Evolutionary conservation across 345 rosid genomes (phyloP).

Genomic region (Durio zibethinus): DNA sequence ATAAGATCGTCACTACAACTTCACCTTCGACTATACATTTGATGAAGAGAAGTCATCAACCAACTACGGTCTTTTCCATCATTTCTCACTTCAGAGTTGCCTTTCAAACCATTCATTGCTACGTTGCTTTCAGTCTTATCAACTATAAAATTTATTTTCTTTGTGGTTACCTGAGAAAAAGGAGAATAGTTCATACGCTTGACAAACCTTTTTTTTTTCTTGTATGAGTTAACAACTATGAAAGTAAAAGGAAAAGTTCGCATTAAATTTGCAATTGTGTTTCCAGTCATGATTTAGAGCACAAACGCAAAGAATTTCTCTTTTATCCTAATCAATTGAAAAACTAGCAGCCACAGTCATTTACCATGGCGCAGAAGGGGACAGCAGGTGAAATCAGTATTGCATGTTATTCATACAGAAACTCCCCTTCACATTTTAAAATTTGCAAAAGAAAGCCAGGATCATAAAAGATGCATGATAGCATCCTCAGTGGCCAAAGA

Average conservation of each 20-base stretch:
- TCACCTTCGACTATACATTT: constrained; percentile 93
- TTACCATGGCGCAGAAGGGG: neutral
- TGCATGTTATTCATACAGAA: neutral
- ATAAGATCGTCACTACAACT: constrained; percentile 7
- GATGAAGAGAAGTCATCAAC: constrained; percentile 87
- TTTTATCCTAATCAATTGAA: constrained; percentile 2
- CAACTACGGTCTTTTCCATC: constrained; percentile 84
- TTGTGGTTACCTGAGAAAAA: constrained; percentile 72
- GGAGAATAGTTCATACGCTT: neutral
- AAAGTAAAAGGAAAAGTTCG: neutral
- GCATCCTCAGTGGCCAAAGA: neutral
- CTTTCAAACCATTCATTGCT: constrained; percentile 38
- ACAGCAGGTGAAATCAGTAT: neutral
- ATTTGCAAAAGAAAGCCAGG: constrained; percentile 2
- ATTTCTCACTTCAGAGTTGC: constrained; percentile 42
- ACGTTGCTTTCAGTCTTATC: constrained; percentile 51
- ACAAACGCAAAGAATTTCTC: neutral
- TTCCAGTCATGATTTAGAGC: constrained; percentile 1
- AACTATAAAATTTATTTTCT: constrained; percentile 86
- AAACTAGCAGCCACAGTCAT: constrained; percentile 5
- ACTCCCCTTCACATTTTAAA: neutral
- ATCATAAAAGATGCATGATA: neutral
- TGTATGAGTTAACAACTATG: neutral
- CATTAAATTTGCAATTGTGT: neutral
- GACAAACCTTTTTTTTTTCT: neutral